Evolutionary conservation across 2,329 filamentous ascomycete genomes (phyloP), one percentile per base, ranked within the genome.

Genomic region (Mycosphaerella sp.): DNA sequence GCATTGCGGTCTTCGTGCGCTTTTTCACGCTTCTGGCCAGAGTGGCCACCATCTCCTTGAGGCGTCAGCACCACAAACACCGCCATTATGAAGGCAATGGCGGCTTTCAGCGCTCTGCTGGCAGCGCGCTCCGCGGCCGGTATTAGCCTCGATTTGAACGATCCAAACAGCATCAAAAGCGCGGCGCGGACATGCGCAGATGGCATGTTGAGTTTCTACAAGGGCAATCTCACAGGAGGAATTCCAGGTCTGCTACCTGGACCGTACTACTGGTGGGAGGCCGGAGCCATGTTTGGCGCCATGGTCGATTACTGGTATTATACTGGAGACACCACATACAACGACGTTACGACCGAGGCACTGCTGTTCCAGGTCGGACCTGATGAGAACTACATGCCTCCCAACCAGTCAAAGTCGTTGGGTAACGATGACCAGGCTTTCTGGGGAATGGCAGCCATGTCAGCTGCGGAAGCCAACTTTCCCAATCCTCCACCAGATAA

Each of bases 241-340:
- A 75, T 75, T 17, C 78, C 77, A 7, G 79, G 79, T 45, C 70
- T 78, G 52, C 72, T 90, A 32, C 81, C 82, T 2, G 69, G 76
- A 8, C 84, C 84, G 59, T 85, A 84, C 67, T 87, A 87, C 74
- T 89, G 85, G 85, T 89, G 85, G 85, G 82, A 88, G 66, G 82
- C 81, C 9, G 69, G 69, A n/a, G 68, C 66, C 41, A 69, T 89
- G 71, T 86, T 85, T 76, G 82, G 83, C 58, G 80, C 82, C 0
- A 73, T 86, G 61, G 74, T 88, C 43, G 83, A 87, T 68, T 88
- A 88, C 70, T 85, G 83, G 81, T 79, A 83, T 57, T 76, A 80
- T 53, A 87, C 84, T 0, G 83, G 82, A 56, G 85, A 88, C 68
- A 63, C 70, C 6, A 78, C 77, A 50, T 87, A 83, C 72, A 86